phyloP scores from a whole-genome alignment of 2,329 filamentous ascomycete genomes.

The Cercospora janseana region DNA sequence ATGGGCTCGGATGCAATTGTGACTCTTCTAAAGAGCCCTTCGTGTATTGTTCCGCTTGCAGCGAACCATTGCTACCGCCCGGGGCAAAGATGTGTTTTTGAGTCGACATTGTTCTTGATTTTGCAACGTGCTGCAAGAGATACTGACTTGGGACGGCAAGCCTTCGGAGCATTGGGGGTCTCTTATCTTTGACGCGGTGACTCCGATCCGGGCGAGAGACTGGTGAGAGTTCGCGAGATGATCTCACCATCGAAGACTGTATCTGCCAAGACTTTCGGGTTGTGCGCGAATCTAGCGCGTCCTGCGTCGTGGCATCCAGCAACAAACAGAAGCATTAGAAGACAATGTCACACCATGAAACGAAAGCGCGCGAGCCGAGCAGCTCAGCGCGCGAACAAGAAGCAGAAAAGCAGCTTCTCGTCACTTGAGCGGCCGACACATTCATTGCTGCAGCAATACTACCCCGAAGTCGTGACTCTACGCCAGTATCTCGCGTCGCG shows the following conservation, averaged over 20 bases:
- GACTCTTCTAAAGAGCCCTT: conserved; percentile 59
- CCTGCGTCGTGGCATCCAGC: not conserved
- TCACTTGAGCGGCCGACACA: conserved; percentile 15
- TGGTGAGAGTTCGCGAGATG: conserved; percentile 8
- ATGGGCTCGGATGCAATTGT: conserved; percentile 65
- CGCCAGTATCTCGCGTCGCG: conserved; percentile 32
- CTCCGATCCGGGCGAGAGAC: conserved; percentile 7
- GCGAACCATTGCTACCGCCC: conserved; percentile 55
- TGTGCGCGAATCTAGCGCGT: conserved; percentile 7
- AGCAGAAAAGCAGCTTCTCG: conserved; percentile 10
- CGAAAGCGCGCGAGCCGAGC: conserved; percentile 20
- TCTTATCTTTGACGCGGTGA: not conserved
- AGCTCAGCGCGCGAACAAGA: conserved; percentile 18
- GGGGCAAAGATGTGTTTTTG: conserved; percentile 59
- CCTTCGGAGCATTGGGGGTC: conserved; percentile 5
- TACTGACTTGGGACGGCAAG: not conserved
- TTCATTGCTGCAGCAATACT: conserved; percentile 30
- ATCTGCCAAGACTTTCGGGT: not conserved
- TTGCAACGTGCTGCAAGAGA: not conserved
- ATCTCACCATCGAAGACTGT: conserved; percentile 6
- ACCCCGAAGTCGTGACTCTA: conserved; percentile 31
- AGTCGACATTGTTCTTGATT: conserved; percentile 25
- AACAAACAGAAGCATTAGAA: not conserved
- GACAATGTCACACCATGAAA: conserved; percentile 22
- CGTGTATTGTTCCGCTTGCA: conserved; percentile 75